Base-by-base conservation (phyloP, 2,329 filamentous ascomycete genomes). In the Alternaria solani region DNA sequence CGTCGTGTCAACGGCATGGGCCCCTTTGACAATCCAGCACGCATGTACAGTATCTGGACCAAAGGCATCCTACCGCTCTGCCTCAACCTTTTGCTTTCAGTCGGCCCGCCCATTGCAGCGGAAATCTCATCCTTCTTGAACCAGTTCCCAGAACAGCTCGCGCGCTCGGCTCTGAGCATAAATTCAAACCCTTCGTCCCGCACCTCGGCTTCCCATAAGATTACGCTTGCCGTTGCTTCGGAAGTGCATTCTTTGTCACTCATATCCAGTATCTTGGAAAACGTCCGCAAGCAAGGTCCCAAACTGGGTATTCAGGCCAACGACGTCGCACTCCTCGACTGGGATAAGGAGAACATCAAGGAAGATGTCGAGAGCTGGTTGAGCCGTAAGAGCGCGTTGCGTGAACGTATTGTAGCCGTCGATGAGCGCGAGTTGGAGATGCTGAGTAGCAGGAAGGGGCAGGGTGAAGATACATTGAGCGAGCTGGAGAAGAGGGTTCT, bases 121-220 rank as follows among this genome's bases (percentile, higher is more conserved):
- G 95, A 99, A 77, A 88, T 98, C 6, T 87, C 91, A 0, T 89
- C 89, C 59, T 96, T 98, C 74, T 84, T 99, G 28, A 96, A 96
- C 73, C 91, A 93, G 75, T 99, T 97, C 77, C 90, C 92, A 11
- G 86, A 88, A 47, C 89, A 98, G 59, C 84, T 99, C 9, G 80
- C 82, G 42, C 87, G 91, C 30, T 92, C 92, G 12, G 86, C 90
- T 7, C 87, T 88, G 51, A 86, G 91, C 1, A 88, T 98, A 63
- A 89, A 92, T 82, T 87, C 34, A 82, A 65, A 43, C 18, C 54
- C 66, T 1, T 66, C 69, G 4, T 59, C 62, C 11, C 57, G 59
- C 47, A 41, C 51, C 4, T 41, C 53, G 2, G 47, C 55, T 3
- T 87, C 23, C 12, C 32, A 36, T 79, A 88, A 88, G 60, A 85